Base-by-base conservation (phyloP, 192 early-diverging fungal species). In the Linnemannia exigua region DNA sequence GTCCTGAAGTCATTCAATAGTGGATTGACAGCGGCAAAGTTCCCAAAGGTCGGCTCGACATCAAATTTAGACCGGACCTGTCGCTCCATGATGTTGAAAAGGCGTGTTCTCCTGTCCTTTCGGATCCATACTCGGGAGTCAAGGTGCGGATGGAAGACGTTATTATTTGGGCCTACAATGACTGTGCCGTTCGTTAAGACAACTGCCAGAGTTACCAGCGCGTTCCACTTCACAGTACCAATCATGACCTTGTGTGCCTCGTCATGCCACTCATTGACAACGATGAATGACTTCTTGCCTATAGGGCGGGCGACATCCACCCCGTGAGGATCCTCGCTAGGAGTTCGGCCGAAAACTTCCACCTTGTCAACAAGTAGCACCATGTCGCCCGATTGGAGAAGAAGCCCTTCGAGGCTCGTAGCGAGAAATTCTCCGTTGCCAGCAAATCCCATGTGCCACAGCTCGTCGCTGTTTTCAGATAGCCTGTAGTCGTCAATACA, bases 51-150 rank as follows among this genome's bases (percentile, higher is more conserved):
- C 68, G 50, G 31, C 67, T 77, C 48, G 50, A 58, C 67, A 38
- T 72, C 77, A 72, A 54, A 79, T 79, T 79, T 79, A 5, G 70
- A 79, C 28, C 70, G 76, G 31, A 78, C 50, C 67, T 72, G 77
- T 71, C 44, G 77, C 41, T 70, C 70, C 69, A 72, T 79, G 37
- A 54, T 61, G 54, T 79, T 79, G 69, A 63, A 79, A 14, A 63
- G 51, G 77, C n/a, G 50, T 33, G 50, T 41, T 70, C 54, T 72
- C 68, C 58, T 63, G 51, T 79, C 31, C 38, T 72, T 79, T 72
- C 70, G 68, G 69, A 78, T 52, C 69, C 68, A 78, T 50, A 78
- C 47, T 58, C 51, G 70, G 51, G 77, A 79, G 69, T 70, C 54
- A 12, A 54, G 51, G 58, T 72, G 77, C 16, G 77, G 77, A 72